These are phyloP conservation scores for Filobasidium wieringae DNA, from an alignment of 768 basidiomycete species.

Conservation along the genomic window DNA sequence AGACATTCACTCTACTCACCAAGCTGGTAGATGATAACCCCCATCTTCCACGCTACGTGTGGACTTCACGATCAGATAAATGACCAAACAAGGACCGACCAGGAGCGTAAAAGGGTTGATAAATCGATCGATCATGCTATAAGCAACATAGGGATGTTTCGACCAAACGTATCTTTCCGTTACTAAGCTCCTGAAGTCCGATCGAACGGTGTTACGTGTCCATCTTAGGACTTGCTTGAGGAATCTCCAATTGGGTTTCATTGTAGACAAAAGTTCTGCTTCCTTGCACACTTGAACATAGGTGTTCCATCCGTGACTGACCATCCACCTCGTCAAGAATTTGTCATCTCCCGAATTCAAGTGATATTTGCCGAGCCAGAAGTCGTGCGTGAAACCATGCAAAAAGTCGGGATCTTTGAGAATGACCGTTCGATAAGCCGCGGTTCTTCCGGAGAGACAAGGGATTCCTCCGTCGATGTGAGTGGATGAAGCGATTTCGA, in stretches of 20 bases:
- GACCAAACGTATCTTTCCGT: constrained; percentile 82
- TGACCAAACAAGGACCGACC: constrained; percentile 67
- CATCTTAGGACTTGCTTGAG: constrained; percentile 84
- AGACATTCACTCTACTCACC: constrained; percentile 38
- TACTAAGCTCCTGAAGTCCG: constrained; percentile 75
- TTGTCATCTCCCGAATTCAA: constrained; percentile 90
- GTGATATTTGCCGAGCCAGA: constrained; percentile 87
- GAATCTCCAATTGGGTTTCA: constrained; percentile 96
- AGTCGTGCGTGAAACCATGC: constrained; percentile 86
- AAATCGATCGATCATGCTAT: constrained; percentile 65
- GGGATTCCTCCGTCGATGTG: constrained; percentile 89
- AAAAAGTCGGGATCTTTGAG: constrained; percentile 89
- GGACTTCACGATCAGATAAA: constrained; percentile 65
- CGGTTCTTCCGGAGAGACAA: constrained; percentile 83
- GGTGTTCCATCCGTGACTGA: constrained; percentile 88
- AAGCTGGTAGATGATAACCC: constrained; percentile 36
- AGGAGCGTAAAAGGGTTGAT: constrained; percentile 57
- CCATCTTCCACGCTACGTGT: constrained; percentile 43
- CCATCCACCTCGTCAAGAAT: constrained; percentile 93
- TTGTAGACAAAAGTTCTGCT: constrained; percentile 69
- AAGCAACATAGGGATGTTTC: constrained; percentile 64
- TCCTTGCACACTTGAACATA: constrained; percentile 50
- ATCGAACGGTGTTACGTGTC: constrained; percentile 91
- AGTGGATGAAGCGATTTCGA: constrained; percentile 76
- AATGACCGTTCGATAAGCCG: constrained; percentile 85